Percentiles rank a stretch among this genome's conserved stretches.
Evolutionary conservation across 768 basidiomycete species (phyloP).

Genomic region (Amanita pseudoporphyria): DNA sequence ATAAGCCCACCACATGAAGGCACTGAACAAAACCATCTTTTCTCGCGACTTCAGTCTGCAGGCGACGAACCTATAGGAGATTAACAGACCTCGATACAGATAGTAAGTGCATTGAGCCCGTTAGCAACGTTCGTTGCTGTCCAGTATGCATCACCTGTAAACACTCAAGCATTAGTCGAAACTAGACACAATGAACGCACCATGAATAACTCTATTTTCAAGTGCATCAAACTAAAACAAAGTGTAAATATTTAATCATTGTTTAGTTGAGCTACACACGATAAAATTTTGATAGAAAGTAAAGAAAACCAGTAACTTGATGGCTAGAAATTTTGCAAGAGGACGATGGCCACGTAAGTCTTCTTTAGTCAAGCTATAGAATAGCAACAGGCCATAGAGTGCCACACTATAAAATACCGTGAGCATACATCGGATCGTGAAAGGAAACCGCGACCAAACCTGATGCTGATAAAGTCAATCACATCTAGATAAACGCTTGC

Average conservation of each 20-base stretch:
- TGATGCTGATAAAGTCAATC: conserved; percentile 67
- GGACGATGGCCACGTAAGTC: conserved; percentile 64
- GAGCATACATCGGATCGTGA: not conserved
- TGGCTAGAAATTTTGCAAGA: conserved; percentile 66
- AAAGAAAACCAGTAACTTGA: conserved; percentile 73
- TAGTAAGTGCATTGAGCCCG: conserved; percentile 64
- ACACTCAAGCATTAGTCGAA: not conserved
- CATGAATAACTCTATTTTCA: conserved; percentile 51
- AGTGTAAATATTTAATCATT: no score
- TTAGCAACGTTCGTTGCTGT: conserved; percentile 67
- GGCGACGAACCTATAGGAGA: not conserved
- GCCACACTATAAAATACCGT: conserved; percentile 38
- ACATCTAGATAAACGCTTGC: conserved; percentile 56
- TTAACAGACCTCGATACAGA: conserved; percentile 56
- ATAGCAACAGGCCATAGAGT: conserved; percentile 65
- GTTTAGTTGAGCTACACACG: conserved; percentile 23
- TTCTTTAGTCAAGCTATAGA: conserved; percentile 66
- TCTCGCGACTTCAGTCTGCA: not conserved
- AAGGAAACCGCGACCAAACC: conserved; percentile 24
- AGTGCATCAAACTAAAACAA: conserved; percentile 42
- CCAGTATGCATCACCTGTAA: conserved; percentile 59
- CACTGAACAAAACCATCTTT: conserved; percentile 68
- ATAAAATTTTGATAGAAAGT: conserved; percentile 72
- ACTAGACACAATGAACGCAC: conserved; percentile 19
- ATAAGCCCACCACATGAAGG: conserved; percentile 71